Conservation (phyloP, 1,284 basidiomycete genomes). For the Wallemia hederae region DNA sequence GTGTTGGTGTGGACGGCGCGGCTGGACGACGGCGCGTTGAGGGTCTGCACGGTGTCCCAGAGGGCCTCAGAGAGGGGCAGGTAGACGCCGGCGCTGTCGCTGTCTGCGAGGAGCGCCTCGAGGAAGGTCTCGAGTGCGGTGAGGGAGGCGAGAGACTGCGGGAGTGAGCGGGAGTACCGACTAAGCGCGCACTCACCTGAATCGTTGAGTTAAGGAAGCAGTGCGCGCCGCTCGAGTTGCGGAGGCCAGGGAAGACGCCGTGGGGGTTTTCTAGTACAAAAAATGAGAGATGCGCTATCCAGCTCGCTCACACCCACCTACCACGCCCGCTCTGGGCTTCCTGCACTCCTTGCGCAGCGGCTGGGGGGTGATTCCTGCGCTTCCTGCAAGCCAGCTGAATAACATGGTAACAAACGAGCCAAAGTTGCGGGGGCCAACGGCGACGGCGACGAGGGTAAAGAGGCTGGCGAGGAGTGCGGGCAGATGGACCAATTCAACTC, state of each 20-base stretch:
- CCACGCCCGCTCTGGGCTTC: slow-evolving; percentile 1
- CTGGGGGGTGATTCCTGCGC: background rate
- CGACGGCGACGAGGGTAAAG: background rate
- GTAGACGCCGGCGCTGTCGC: slow-evolving; percentile 41
- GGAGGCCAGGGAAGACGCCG: slow-evolving; percentile 48
- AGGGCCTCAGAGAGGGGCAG: slow-evolving; percentile 57
- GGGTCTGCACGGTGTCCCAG: slow-evolving; percentile 29
- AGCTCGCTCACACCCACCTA: background rate
- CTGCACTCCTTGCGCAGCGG: background rate
- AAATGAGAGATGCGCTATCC: background rate
- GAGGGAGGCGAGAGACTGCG: slow-evolving; percentile 50
- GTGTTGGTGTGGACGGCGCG: slow-evolving; percentile 35
- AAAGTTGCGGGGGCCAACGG: background rate
- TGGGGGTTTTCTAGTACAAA: background rate
- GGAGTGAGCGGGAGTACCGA: background rate
- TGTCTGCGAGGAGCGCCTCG: slow-evolving; percentile 35
- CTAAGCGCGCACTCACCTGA: slow-evolving; percentile 27
- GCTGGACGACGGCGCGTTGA: slow-evolving; percentile 35
- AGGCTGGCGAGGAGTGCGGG: background rate
- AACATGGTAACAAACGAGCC: background rate
- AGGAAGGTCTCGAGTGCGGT: slow-evolving; percentile 44
- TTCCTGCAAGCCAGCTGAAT: background rate
- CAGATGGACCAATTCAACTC: background rate
- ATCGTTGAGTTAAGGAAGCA: slow-evolving; percentile 86
- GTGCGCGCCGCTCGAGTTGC: slow-evolving; percentile 76